Evolutionary conservation across 1,139 yeast genomes (phyloP).

Genomic region (Lodderomyces elongisporus): DNA sequence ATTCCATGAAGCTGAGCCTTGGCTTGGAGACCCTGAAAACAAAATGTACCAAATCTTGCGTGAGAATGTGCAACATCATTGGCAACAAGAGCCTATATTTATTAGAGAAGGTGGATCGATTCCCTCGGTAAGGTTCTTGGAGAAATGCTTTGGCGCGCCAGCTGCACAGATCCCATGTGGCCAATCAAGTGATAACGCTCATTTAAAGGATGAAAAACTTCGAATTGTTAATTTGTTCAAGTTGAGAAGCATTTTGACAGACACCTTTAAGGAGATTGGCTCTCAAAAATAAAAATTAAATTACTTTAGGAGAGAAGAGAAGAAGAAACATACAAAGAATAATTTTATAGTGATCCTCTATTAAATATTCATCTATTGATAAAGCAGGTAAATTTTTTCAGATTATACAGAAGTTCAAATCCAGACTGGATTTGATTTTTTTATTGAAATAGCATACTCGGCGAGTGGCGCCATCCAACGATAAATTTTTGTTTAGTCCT

Average conservation of each 20-base stretch:
- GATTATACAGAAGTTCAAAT: neutral
- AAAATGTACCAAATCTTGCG: slow-evolving; percentile 63
- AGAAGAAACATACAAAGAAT: too few species aligned
- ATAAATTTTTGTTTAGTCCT: slow-evolving; percentile 9
- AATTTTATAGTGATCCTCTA: too few species aligned
- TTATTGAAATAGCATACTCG: slow-evolving; percentile 12
- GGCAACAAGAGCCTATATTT: slow-evolving; percentile 72
- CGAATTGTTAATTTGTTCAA: slow-evolving; percentile 74
- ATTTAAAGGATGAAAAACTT: slow-evolving; percentile 79
- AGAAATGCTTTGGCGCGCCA: slow-evolving; percentile 74
- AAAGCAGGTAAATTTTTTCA: too few species aligned
- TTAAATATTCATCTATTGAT: too few species aligned
- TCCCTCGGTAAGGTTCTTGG: slow-evolving; percentile 83
- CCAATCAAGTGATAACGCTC: slow-evolving; percentile 92
- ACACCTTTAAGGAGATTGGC: slow-evolving; percentile 42
- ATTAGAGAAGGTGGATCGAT: slow-evolving; percentile 97
- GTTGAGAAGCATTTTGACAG: slow-evolving; percentile 60
- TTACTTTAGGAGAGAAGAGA: too few species aligned
- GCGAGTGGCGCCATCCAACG: slow-evolving; percentile 1
- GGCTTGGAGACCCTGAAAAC: slow-evolving; percentile 86
- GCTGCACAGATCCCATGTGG: slow-evolving; percentile 98
- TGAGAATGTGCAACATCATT: slow-evolving; percentile 53
- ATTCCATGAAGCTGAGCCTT: slow-evolving; percentile 87
- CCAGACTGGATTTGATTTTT: slow-evolving; percentile 4
- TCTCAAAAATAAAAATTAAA: too few species aligned